Base-by-base conservation (phyloP, 805 yeast species). In the Allodekkera sacchari region DNA sequence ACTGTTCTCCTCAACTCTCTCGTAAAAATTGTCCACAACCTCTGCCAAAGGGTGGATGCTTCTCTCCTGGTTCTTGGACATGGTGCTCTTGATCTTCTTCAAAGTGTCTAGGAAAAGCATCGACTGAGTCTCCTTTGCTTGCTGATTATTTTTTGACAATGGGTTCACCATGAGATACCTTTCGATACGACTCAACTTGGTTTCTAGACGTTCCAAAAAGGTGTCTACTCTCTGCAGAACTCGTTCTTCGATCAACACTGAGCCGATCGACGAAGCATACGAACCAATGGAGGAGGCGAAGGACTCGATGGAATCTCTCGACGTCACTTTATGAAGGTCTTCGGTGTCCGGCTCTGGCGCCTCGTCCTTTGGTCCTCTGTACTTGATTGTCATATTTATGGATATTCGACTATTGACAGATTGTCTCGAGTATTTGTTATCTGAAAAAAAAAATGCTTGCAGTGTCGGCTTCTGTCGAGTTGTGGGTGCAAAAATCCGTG, bases 201-300 rank as follows among this genome's bases (percentile, higher is more conserved):
- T 22, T 27, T 57, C 62, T 27, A 57, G 37, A 21, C 41, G 45
- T 10, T 39, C 41, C 30, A 57, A 32, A 19, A 56, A 49, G 4
- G 31, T 32, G 34, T 56, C 61, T 29, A 56, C 35, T 33, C 44
- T 45, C 25, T 44, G 48, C 15, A 55, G 32, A 3, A 56, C 35
- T 9, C 39, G 37, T 31, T 48, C 52, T 34, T 54, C 60, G 28
- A 48, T 11, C n/a, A 52, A 36, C 7, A 31, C n/a, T 16, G 20
- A 12, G 22, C n/a, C n/a, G n/a, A n/a, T n/a, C n/a, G n/a, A n/a
- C n/a, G n/a, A n/a, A n/a, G n/a, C n/a, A n/a, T n/a, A n/a, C n/a
- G n/a, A n/a, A n/a, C n/a, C n/a, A n/a, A n/a, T n/a, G n/a, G n/a
- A n/a, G n/a, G n/a, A n/a, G n/a, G n/a, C n/a, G n/a, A n/a, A n/a